Evolutionary conservation across 208 protist genomes (phyloP).

Genomic region (Trypanosoma lewisi): DNA sequence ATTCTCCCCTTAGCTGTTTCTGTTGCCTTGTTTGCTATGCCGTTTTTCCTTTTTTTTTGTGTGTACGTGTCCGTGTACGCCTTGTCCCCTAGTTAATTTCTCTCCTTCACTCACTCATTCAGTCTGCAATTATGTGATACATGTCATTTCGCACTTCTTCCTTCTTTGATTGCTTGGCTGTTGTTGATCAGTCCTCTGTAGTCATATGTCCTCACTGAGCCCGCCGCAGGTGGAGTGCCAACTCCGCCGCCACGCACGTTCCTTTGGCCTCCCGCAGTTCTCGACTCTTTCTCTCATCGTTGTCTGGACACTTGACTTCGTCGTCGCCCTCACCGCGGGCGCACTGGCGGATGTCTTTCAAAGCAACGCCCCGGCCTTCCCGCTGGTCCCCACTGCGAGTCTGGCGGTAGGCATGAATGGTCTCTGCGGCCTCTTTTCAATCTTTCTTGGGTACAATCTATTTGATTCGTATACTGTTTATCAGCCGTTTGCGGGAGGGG

Average conservation of each 20-base stretch:
- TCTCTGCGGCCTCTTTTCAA: slow-evolving; percentile 45
- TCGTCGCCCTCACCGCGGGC: slow-evolving; percentile 47
- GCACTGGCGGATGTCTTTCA: slow-evolving; percentile 66
- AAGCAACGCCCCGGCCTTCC: slow-evolving; percentile 35
- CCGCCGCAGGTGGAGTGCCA: not conserved
- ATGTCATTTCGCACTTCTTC: too few species aligned
- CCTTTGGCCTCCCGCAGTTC: slow-evolving; percentile 52
- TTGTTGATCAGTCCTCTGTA: too few species aligned
- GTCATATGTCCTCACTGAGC: too few species aligned
- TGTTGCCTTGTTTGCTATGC: not conserved
- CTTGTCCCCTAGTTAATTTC: too few species aligned
- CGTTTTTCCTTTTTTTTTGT: not conserved
- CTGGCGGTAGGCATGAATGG: slow-evolving; percentile 43
- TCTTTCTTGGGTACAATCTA: slow-evolving; percentile 55
- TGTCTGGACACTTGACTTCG: slow-evolving; percentile 52
- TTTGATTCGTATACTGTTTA: slow-evolving; percentile 57
- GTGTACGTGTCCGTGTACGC: not conserved
- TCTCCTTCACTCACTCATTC: not conserved
- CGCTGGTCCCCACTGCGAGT: slow-evolving; percentile 43
- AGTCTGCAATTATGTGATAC: too few species aligned
- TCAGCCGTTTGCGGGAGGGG: slow-evolving; percentile 76
- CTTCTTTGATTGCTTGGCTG: too few species aligned
- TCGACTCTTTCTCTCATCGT: slow-evolving; percentile 58
- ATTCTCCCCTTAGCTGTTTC: not conserved
- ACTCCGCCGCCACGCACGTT: not conserved